Base-by-base conservation (phyloP, 805 yeast species). In the Spathaspora arborariae region DNA sequence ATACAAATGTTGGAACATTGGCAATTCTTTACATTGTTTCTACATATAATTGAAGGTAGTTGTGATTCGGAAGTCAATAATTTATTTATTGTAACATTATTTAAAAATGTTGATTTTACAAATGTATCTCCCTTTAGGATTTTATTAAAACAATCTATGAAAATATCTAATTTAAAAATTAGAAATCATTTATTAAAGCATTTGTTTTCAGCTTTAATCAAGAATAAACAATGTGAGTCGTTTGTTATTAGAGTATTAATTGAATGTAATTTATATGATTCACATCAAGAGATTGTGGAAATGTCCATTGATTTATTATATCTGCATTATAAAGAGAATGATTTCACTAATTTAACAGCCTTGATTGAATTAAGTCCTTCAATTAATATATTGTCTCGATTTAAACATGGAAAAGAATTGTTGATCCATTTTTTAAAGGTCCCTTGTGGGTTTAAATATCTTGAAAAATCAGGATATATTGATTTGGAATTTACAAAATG, bases 21-120 rank as follows among this genome's bases (percentile, higher is more conserved):
- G 94, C 85, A 90, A 55, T 76, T 92, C 49, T 88, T 88, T 64
- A 90, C 84, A 47, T 82, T 88, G 65, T 71, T 90, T 44, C 84
- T 85, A 55, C 88, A 88, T 55, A 78, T 90, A 45, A 73, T 86
- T 15, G 76, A 76, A 33, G 68, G 75, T 4, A 72, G 78, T 10
- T 62, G 44, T n/a, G 33, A 30, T 1, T 51, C 55, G 7, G 63
- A 59, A 9, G 10, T 51, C 18, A 63, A 72, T 33, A 81, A 82
- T 44, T 82, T 79, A 53, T 65, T 88, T 38, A 67, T 86, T 10
- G 64, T 76, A 24, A 57, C 79, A 5, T 72, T 88, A 9, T 68
- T 92, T 45, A 76, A 78, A 30, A 80, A 81, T 43, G 65, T 91
- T 60, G 84, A 84, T 51, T 81, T 81, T 53, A 66, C 73, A 3